A percentile compares a stretch with the other conserved stretches of the same genome.
These are phyloP conservation scores for Sanghuangporus weigelae DNA, from an alignment of 1,284 basidiomycete genomes.

Conservation along the genomic window DNA sequence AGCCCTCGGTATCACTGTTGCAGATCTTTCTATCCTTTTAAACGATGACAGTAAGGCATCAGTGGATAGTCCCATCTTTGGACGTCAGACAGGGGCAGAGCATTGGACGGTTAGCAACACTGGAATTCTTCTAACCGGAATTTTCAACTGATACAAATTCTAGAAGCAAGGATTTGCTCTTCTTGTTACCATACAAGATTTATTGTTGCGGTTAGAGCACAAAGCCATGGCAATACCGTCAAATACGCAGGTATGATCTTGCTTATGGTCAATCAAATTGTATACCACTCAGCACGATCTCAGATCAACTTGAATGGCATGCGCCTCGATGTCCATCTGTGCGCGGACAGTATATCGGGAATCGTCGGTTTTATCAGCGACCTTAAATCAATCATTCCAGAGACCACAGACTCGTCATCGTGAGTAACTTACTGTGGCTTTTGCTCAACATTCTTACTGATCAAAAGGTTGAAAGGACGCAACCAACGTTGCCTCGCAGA, in stretches of 20 bases:
- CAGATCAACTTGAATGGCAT: slow-evolving; percentile 47
- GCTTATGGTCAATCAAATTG: background rate
- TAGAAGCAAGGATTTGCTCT: slow-evolving; percentile 63
- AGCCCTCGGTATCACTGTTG: slow-evolving; percentile 44
- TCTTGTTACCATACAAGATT: slow-evolving; percentile 51
- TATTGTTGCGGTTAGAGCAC: slow-evolving; percentile 39
- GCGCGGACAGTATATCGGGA: slow-evolving; percentile 61
- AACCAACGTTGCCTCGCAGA: slow-evolving; percentile 26
- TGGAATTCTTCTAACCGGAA: background rate
- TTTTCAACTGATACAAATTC: slow-evolving; percentile 16
- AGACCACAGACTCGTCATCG: slow-evolving; percentile 29
- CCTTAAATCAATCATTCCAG: slow-evolving; percentile 36
- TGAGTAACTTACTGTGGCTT: slow-evolving; percentile 27
- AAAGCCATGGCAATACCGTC: slow-evolving; percentile 27
- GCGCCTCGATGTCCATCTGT: slow-evolving; percentile 51
- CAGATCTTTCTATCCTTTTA: slow-evolving; percentile 46
- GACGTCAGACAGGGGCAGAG: slow-evolving; percentile 32
- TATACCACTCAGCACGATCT: background rate
- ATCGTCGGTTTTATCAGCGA: slow-evolving; percentile 49
- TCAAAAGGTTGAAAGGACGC: background rate
- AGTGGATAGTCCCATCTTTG: slow-evolving; percentile 17
- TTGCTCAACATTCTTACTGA: background rate
- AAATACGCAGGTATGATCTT: slow-evolving; percentile 34
- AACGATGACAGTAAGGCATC: slow-evolving; percentile 49
- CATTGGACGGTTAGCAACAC: slow-evolving; percentile 64